Evolutionary conservation across 129 eudicot species (phyloP), one percentile per base, ranked within the genome.

Genomic region (Gnaphalium uliginosum): DNA sequence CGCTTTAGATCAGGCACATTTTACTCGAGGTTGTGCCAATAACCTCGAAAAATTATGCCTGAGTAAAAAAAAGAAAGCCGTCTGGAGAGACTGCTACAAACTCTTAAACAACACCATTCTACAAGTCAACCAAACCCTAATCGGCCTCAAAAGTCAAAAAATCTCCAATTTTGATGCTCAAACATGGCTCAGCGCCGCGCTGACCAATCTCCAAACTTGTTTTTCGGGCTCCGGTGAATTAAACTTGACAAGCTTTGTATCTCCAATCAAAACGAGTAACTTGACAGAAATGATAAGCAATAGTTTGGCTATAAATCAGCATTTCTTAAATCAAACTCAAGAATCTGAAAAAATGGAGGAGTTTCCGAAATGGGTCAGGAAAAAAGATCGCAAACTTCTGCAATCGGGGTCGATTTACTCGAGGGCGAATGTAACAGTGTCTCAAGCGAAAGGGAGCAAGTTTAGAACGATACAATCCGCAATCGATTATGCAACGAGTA

Each of bases 131-230:
- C 74, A 76, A 43, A 87, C 91, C 13, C n/a, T 85, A 5, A 70
- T 71, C 10, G 76, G 81, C 3, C 32, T 75, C 53, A 50, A 51
- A 21, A 39, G 29, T 37, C 51, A 19, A 7, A 70, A 76, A n/a
- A 84, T 86, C 63, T 81, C 86, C 7, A 81, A 80, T 30, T 71
- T 79, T 29, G 96, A 86, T 65, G 66, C 77, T 0, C 96, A 89
- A 37, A 89, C 91, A 0, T 89, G 95, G 95, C 91, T 89, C 7
- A 89, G 95, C 72, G 56, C 96, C 0, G 87, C 91, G 3, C 35
- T 89, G 63, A 89, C 96, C 26, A 89, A 89, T 75, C 82, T 89
- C 24, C 91, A 89, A 66, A 86, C 87, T 8, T 89, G 96, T 30
- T 82, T 79, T 37, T 72, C 96, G 11, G 91, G 91, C 69, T 86